Conservation (phyloP, 495 filamentous ascomycete species). For the Neurospora discreta region DNA sequence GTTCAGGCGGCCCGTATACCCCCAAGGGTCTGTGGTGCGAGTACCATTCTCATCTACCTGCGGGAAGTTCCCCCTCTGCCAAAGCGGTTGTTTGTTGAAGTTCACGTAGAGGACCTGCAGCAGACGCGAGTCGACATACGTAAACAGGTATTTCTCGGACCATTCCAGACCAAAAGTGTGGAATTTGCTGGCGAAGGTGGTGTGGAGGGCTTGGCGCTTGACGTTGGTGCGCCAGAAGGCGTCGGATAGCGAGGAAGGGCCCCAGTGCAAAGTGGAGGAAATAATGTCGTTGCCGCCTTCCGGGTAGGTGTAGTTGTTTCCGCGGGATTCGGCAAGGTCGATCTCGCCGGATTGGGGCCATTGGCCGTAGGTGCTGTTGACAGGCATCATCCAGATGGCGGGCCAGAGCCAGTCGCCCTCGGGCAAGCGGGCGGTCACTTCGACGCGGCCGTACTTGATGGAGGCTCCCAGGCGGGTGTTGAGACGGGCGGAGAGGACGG, state of each 20-base stretch:
- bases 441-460: conserved; percentile 74
- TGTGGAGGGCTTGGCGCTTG: conserved; percentile 65
- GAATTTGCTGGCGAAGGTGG: conserved; percentile 53
- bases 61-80: conserved; percentile 66
- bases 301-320: conserved; percentile 63
- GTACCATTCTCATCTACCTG: conserved; percentile 56
- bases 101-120: conserved; percentile 70
- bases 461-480: conserved; percentile 55
- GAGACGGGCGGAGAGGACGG: conserved; percentile 67
- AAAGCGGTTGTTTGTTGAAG: conserved; percentile 60
- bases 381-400: conserved; percentile 85
- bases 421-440: conserved; percentile 66
- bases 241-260: conserved; percentile 49
- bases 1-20: conserved; percentile 44
- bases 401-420: conserved; percentile 83
- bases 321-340: conserved; percentile 67
- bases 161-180: conserved; percentile 77
- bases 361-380: conserved; percentile 55
- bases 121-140: conserved; percentile 70
- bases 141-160: conserved; percentile 81
- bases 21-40: conserved; percentile 55
- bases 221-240: conserved; percentile 70
- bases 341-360: conserved; percentile 84
- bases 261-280: conserved; percentile 75
- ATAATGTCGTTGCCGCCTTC: conserved; percentile 76